Evolutionary conservation across 2,329 filamentous ascomycete genomes (phyloP).

Genomic region (Leptoxyphium fumago): DNA sequence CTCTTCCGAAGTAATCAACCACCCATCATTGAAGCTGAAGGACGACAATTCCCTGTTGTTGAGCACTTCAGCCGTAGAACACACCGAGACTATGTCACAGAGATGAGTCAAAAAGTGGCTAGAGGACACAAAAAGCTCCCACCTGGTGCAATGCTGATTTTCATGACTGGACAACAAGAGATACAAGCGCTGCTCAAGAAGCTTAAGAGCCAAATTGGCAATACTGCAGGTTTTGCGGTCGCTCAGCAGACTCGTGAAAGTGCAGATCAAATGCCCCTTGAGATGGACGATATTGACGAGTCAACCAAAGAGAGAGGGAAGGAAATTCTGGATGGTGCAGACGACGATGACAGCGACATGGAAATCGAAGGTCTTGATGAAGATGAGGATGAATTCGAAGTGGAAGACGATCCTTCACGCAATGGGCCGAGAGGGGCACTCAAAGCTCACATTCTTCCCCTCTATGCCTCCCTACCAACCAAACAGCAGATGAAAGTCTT

Average conservation of each 20-base stretch:
- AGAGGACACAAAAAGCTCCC: conserved; percentile 82
- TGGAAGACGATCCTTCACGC: conserved; percentile 39
- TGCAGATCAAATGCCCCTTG: conserved; percentile 41
- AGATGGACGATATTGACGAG: conserved; percentile 77
- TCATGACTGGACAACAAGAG: conserved; percentile 86
- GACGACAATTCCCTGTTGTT: conserved; percentile 80
- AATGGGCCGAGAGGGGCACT: conserved; percentile 41
- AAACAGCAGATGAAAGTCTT: conserved; percentile 87
- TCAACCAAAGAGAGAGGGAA: conserved; percentile 35
- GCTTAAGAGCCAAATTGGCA: conserved; percentile 53
- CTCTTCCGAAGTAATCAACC: conserved; percentile 61
- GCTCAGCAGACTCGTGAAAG: conserved; percentile 3
- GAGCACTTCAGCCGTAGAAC: conserved; percentile 78
- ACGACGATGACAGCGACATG: conserved; percentile 37
- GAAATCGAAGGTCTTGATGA: conserved; percentile 46
- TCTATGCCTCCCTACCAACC: conserved; percentile 85
- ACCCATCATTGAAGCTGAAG: conserved; percentile 77
- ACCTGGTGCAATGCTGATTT: conserved; percentile 80
- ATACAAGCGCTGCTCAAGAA: conserved; percentile 71
- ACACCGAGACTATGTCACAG: conserved; percentile 75
- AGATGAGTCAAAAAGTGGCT: conserved; percentile 74
- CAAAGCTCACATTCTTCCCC: conserved; percentile 75
- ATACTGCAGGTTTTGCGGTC: conserved; percentile 22
- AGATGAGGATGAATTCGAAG: conserved; percentile 40
- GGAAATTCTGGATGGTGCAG: conserved; percentile 25